Percentiles rank a stretch among this genome's conserved stretches.
These are phyloP conservation scores for Scedosporium dehoogii DNA, from an alignment of 2,329 filamentous ascomycete genomes.

Conservation along the genomic window DNA sequence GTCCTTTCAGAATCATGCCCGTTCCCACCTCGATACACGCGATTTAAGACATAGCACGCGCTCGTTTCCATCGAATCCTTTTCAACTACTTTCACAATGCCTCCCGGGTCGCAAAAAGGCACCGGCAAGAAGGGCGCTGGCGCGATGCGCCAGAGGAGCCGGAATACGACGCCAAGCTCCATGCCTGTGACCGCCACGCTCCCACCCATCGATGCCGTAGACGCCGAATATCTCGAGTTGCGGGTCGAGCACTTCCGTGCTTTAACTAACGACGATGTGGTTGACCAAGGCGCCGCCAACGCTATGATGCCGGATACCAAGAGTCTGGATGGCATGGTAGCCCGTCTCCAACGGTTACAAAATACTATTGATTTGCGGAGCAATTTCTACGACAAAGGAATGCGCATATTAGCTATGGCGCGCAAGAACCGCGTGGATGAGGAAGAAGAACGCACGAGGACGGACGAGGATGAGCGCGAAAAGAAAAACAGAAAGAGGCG, in stretches of 20 bases:
- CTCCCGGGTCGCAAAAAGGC: conserved; percentile 49
- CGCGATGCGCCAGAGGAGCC: conserved; percentile 58
- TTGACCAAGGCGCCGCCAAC: conserved; percentile 50
- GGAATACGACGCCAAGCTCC: conserved; percentile 67
- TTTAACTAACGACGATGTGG: conserved; percentile 58
- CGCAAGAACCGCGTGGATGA: conserved; percentile 54
- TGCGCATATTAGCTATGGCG: conserved; percentile 58
- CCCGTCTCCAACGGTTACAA: conserved; percentile 53
- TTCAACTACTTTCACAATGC: conserved; percentile 31
- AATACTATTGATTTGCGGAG: conserved; percentile 59
- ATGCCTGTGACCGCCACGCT: conserved; percentile 34
- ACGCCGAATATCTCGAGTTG: conserved; percentile 59
- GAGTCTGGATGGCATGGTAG: conserved; percentile 53
- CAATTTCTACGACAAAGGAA: conserved; percentile 59
- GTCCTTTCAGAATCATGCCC: too few relatives aligned
- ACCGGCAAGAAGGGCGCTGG: conserved; percentile 55
- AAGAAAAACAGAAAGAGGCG: conserved; percentile 65
- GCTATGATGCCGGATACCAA: conserved; percentile 53
- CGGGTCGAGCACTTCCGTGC: conserved; percentile 48
- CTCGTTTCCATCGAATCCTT: not conserved
- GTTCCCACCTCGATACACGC: too few relatives aligned
- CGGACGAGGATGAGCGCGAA: conserved; percentile 35
- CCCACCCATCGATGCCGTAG: conserved; percentile 43
- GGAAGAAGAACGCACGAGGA: conserved; percentile 35
- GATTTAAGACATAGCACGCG: not conserved